A percentile compares a stretch with the other conserved stretches of the same genome.
phyloP scores from a whole-genome alignment of 768 basidiomycete species.

The Lactarius deliciosus region DNA sequence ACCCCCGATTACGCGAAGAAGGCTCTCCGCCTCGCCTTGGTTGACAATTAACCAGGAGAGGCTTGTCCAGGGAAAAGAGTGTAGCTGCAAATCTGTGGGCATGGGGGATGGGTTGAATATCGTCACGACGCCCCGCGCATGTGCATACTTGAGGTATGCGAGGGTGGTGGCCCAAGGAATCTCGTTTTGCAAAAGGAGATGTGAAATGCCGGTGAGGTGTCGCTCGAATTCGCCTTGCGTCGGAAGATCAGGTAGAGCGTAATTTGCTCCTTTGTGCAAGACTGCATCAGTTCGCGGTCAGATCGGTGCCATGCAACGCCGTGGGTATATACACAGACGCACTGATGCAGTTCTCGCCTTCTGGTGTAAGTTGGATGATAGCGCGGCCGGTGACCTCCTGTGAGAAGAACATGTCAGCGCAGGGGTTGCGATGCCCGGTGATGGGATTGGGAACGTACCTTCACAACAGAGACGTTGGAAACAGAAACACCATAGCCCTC shows the following conservation, averaged over 20 bases:
- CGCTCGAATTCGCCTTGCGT: constrained; percentile 26
- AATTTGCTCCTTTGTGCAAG: constrained; percentile 59
- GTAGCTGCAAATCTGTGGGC: constrained; percentile 42
- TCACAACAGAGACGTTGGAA: constrained; percentile 39
- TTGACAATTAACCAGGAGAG: constrained; percentile 60
- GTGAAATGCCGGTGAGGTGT: constrained; percentile 42
- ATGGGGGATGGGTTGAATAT: constrained; percentile 63
- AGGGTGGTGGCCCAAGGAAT: constrained; percentile 47
- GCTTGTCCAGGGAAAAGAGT: constrained; percentile 48
- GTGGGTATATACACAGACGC: constrained; percentile 25
- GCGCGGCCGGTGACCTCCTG: constrained; percentile 58
- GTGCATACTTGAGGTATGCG: constrained; percentile 34
- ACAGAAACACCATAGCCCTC: constrained; percentile 43
- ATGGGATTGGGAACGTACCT: constrained; percentile 35
- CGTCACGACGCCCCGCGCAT: constrained; percentile 31
- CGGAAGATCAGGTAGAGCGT: constrained; percentile 40
- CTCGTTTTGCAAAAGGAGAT: constrained; percentile 62
- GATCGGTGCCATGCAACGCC: not conserved
- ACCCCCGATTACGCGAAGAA: constrained; percentile 25
- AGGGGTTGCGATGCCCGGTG: not conserved
- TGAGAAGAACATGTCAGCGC: not conserved
- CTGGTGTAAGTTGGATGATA: constrained; percentile 55
- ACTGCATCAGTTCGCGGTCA: constrained; percentile 34
- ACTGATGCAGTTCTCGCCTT: constrained; percentile 67
- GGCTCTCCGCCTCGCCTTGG: constrained; percentile 45